phyloP scores from a whole-genome alignment of 805 yeast species.

The Sungouiozyma intestinalis region DNA sequence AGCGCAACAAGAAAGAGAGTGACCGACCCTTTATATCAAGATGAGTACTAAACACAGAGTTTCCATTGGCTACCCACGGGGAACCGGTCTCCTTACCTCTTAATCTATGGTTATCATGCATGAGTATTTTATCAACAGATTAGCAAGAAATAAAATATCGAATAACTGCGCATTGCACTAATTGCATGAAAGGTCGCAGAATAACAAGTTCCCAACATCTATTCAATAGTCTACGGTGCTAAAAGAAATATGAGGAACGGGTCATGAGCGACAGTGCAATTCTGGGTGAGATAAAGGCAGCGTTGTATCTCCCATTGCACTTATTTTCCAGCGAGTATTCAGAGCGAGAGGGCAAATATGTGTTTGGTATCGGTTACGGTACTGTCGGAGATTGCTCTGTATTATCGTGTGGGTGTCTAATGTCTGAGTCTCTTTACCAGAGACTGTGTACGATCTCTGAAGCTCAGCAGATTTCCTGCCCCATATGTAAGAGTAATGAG shows the following conservation, averaged over 20 bases:
- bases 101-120: no score
- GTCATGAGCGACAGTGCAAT: conserved; percentile 7
- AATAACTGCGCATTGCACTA: no score
- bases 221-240: no score
- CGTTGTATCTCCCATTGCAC: conserved; percentile 20
- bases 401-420: conserved; percentile 23
- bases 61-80: no score
- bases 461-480: conserved; percentile 23
- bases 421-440: conserved; percentile 13
- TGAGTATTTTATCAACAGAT: no score
- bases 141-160: no score
- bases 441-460: conserved; percentile 6
- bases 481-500: conserved; percentile 25
- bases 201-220: no score
- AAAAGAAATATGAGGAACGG: background rate
- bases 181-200: no score
- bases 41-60: no score
- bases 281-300: conserved; percentile 17
- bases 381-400: conserved; percentile 18
- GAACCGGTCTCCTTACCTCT: no score
- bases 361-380: conserved; percentile 16
- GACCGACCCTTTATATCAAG: no score
- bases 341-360: conserved; percentile 6
- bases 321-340: conserved; percentile 10
- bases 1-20: no score